These are phyloP conservation scores for Nigrospora oryzae DNA, from an alignment of 2,329 filamentous ascomycete species.

Conservation along the genomic window DNA sequence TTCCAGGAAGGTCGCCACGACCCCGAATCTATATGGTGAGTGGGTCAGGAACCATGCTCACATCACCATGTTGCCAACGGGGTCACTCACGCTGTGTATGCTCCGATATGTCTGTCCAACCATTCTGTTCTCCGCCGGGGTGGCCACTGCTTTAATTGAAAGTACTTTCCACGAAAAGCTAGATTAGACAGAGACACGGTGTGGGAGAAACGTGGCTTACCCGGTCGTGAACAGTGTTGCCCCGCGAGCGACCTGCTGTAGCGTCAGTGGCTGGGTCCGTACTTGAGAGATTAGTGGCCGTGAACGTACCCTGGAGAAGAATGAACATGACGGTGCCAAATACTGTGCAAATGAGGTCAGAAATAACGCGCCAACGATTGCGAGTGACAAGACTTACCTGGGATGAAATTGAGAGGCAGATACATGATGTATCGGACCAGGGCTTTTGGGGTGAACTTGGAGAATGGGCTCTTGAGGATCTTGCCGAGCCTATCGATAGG, in stretches of 20 bases:
- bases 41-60: background rate
- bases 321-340: slow-evolving; percentile 80
- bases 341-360: slow-evolving; percentile 29
- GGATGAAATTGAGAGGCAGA: slow-evolving; percentile 87
- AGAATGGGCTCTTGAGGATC: slow-evolving; percentile 48
- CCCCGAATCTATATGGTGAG: slow-evolving; percentile 51
- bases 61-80: background rate
- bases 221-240: slow-evolving; percentile 41
- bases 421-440: slow-evolving; percentile 77
- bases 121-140: slow-evolving; percentile 56
- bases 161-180: slow-evolving; percentile 58
- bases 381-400: slow-evolving; percentile 27
- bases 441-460: slow-evolving; percentile 48
- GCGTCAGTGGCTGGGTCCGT: slow-evolving; percentile 5
- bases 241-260: slow-evolving; percentile 34
- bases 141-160: slow-evolving; percentile 83
- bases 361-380: too few relatives aligned
- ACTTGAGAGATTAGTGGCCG: too few relatives aligned
- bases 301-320: slow-evolving; percentile 53
- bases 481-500: slow-evolving; percentile 49
- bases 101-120: slow-evolving; percentile 60
- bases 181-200: slow-evolving; percentile 24
- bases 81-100: slow-evolving; percentile 68
- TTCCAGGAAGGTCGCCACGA: slow-evolving; percentile 70
- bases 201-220: slow-evolving; percentile 26